Evolutionary conservation across 2,329 filamentous ascomycete genomes (phyloP).

Genomic region (Verticillium nonalfalfae): DNA sequence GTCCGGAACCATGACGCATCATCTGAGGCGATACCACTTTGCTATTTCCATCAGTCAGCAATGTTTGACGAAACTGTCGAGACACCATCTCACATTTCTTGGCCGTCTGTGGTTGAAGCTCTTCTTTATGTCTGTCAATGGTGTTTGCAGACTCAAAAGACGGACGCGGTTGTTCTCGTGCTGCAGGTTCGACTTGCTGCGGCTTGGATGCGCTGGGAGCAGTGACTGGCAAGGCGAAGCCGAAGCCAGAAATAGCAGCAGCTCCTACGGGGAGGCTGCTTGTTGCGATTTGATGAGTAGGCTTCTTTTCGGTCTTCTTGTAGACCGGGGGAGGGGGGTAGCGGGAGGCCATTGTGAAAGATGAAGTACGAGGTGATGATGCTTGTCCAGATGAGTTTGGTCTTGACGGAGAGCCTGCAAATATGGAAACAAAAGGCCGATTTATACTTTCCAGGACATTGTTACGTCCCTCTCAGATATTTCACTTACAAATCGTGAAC

Average conservation of each 20-base stretch:
- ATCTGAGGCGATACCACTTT: too few relatives aligned
- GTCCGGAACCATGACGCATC: too few relatives aligned
- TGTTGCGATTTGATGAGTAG: not conserved
- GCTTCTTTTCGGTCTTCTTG: not conserved
- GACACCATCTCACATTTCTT: not conserved
- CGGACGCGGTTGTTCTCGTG: not conserved
- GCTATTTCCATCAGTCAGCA: too few relatives aligned
- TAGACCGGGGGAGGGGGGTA: not conserved
- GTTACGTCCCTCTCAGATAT: not conserved
- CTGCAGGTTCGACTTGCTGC: not conserved
- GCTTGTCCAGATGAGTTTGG: too few relatives aligned
- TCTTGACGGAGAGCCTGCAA: too few relatives aligned
- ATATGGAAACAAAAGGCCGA: too few relatives aligned
- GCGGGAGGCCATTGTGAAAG: not conserved
- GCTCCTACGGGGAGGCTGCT: not conserved
- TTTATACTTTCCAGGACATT: not conserved
- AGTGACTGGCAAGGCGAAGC: not conserved
- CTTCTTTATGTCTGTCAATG: not conserved
- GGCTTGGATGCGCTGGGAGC: not conserved
- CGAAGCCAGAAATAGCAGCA: not conserved
- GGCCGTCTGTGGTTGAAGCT: not conserved
- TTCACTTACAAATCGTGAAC: not conserved
- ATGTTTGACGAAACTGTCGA: too few relatives aligned
- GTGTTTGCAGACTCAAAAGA: not conserved
- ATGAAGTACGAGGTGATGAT: too few relatives aligned